phyloP scores from a whole-genome alignment of 1,139 yeast species.

The Spathaspora sp. region DNA sequence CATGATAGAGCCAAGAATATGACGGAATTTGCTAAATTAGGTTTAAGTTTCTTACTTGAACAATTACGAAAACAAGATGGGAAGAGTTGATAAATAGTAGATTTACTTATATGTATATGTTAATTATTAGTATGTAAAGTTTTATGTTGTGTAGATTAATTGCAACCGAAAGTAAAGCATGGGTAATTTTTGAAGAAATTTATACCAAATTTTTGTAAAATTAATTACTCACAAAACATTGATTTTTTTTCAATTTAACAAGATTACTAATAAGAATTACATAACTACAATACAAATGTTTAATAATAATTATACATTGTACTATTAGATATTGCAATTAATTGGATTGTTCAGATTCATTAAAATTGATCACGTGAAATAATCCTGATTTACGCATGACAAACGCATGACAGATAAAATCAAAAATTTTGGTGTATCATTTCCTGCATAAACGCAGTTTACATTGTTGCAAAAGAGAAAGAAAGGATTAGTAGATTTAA shows the following conservation, averaged over 20 bases:
- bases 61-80: slow-evolving; percentile 19
- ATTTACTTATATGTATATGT: not conserved
- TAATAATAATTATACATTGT: not conserved
- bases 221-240: not conserved
- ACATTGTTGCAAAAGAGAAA: too few species aligned
- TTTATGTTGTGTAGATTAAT: not conserved
- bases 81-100: not conserved
- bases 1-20: slow-evolving; percentile 62
- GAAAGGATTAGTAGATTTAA: too few species aligned
- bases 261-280: not conserved
- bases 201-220: not conserved
- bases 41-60: slow-evolving; percentile 59
- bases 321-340: not conserved
- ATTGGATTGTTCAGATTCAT: not conserved
- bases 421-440: too few species aligned
- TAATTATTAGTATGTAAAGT: not conserved
- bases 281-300: not conserved
- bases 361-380: not conserved
- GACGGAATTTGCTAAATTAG: slow-evolving; percentile 70
- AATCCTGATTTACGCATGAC: slow-evolving; percentile 3
- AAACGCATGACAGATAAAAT: slow-evolving; percentile 4
- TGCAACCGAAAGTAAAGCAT: too few species aligned
- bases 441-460: too few species aligned
- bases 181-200: not conserved
- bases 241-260: not conserved